A percentile compares a stretch with the other conserved stretches of the same genome.
phyloP scores from a whole-genome alignment of 1,284 basidiomycete species.

The Ceratobasidium sp. region DNA sequence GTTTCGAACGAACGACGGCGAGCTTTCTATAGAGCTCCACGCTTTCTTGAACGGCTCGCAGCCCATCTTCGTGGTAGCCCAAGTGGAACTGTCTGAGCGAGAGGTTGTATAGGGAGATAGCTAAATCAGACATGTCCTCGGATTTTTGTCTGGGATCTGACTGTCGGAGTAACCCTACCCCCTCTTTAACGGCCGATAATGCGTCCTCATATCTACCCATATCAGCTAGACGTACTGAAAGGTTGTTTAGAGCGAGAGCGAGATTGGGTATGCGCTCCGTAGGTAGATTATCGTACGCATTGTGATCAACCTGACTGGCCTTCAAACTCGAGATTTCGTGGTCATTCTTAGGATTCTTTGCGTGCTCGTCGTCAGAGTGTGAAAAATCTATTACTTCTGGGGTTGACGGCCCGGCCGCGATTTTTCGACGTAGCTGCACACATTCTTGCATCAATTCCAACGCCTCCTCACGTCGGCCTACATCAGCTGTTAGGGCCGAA shows the following conservation, averaged over 20 bases:
- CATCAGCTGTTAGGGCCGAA: not conserved
- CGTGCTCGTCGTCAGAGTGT: too few relatives aligned
- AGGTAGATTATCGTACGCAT: too few relatives aligned
- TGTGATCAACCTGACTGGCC: too few relatives aligned
- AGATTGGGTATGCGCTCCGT: not conserved
- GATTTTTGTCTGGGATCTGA: not conserved
- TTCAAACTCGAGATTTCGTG: too few relatives aligned
- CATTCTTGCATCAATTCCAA: not conserved
- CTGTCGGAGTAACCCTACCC: not conserved
- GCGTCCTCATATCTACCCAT: not conserved
- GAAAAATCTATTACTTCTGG: too few relatives aligned
- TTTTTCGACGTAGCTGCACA: not conserved
- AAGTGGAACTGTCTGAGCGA: not conserved
- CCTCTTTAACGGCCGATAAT: not conserved
- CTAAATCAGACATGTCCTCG: not conserved
- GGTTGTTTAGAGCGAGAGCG: not conserved
- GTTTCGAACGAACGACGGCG: not conserved
- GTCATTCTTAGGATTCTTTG: too few relatives aligned
- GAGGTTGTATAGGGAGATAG: not conserved
- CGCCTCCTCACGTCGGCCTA: slow-evolving; percentile 4
- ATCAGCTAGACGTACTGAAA: not conserved
- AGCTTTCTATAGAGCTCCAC: not conserved
- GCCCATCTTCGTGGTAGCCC: not conserved
- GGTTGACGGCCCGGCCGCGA: not conserved
- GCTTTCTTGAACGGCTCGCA: not conserved